Percentiles rank a stretch among this genome's conserved stretches.
Conservation (phyloP, 768 basidiomycete species). For the Boletus rubescentipes region DNA sequence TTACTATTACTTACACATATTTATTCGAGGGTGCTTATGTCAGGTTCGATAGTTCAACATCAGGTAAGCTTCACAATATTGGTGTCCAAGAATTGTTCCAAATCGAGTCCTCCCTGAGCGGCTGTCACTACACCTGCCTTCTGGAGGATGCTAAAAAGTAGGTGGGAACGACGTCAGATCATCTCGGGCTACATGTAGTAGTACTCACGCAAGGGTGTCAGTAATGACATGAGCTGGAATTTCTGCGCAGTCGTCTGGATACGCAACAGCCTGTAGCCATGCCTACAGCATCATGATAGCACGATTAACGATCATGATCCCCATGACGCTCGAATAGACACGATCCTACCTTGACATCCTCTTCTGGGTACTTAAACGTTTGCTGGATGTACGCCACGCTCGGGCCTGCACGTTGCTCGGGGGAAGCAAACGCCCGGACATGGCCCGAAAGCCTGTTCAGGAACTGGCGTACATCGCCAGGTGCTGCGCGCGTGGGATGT, state of each 20-base stretch:
- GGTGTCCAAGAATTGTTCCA: slow-evolving; percentile 56
- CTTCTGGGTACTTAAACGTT: slow-evolving; percentile 77
- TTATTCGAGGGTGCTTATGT: neutral
- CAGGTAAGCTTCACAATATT: slow-evolving; percentile 52
- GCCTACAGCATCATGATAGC: slow-evolving; percentile 52
- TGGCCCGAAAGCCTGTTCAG: slow-evolving; percentile 60
- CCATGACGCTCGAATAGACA: no score
- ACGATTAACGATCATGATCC: neutral
- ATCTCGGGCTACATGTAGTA: neutral
- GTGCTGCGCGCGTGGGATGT: slow-evolving; percentile 62
- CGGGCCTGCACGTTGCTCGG: slow-evolving; percentile 51
- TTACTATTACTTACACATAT: neutral
- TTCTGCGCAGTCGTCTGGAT: slow-evolving; percentile 61
- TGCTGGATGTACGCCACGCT: slow-evolving; percentile 75
- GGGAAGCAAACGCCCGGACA: slow-evolving; percentile 64
- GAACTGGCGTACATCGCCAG: slow-evolving; percentile 54
- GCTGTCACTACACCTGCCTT: slow-evolving; percentile 68
- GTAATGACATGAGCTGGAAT: slow-evolving; percentile 65
- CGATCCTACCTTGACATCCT: slow-evolving; percentile 67
- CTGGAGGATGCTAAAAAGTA: slow-evolving; percentile 57
- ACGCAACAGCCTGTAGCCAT: slow-evolving; percentile 81
- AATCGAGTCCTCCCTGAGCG: slow-evolving; percentile 53
- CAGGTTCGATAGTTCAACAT: slow-evolving; percentile 5
- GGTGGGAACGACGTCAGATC: slow-evolving; percentile 1
- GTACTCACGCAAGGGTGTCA: slow-evolving; percentile 66